Evolutionary conservation across 129 eudicot genomes (phyloP).

Genomic region (Apium graveolens): DNA sequence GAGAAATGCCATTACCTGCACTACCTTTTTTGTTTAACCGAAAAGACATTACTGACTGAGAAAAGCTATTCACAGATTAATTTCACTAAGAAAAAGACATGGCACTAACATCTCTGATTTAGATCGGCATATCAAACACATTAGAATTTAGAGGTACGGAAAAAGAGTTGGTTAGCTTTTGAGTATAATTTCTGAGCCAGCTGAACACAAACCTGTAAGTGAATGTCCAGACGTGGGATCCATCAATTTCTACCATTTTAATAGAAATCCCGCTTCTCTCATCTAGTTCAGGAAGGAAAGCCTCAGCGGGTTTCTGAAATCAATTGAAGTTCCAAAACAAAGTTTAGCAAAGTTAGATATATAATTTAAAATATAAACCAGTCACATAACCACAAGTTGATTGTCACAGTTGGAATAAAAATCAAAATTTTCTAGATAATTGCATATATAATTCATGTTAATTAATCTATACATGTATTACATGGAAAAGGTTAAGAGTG

Average conservation of each 20-base stretch:
- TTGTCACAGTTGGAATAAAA: background rate
- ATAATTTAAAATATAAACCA: background rate
- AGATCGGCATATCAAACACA: background rate
- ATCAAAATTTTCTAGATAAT: background rate
- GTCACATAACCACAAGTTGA: background rate
- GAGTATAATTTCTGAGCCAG: background rate
- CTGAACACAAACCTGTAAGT: constrained; percentile 56
- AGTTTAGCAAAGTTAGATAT: background rate
- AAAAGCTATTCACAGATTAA: too few species aligned
- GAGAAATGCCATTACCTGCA: background rate
- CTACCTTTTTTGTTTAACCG: background rate
- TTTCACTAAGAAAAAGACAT: too few species aligned
- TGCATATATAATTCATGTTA: too few species aligned
- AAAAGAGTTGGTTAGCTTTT: background rate
- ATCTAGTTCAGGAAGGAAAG: constrained; percentile 51
- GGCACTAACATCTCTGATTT: background rate
- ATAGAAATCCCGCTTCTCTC: constrained; percentile 64
- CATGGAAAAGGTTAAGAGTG: background rate
- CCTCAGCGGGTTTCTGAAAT: constrained; percentile 75
- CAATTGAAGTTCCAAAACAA: constrained; percentile 2
- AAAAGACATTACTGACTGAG: background rate
- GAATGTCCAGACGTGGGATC: constrained; percentile 77
- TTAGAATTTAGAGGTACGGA: background rate
- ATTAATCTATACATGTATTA: too few species aligned
- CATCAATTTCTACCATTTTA: constrained; percentile 78